Conservation (phyloP, 257 asterid species). For the Oldenlandia corymbosa region DNA sequence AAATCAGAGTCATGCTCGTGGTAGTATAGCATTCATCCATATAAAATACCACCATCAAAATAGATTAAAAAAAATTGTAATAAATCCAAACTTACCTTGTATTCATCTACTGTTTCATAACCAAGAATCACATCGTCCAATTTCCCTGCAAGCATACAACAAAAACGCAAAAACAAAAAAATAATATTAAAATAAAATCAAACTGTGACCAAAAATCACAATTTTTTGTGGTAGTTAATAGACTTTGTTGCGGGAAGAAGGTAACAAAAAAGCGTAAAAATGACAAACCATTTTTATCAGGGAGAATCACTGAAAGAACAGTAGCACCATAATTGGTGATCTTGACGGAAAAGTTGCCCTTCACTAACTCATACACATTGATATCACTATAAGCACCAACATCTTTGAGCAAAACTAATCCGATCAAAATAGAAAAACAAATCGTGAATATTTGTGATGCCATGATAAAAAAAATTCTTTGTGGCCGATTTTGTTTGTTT, state of each 20-base stretch:
- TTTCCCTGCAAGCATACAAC: conserved; percentile 42
- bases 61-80: too few species aligned
- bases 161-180: neutral
- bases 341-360: conserved; percentile 41
- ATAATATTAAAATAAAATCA: too few species aligned
- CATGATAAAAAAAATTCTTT: conserved; percentile 33
- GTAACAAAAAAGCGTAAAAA: too few species aligned
- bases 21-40: too few species aligned
- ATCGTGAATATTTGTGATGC: conserved; percentile 1
- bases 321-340: conserved; percentile 79
- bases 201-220: neutral
- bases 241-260: too few species aligned
- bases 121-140: conserved; percentile 78
- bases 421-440: conserved; percentile 20
- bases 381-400: conserved; percentile 23
- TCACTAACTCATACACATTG: conserved; percentile 42
- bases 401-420: conserved; percentile 3
- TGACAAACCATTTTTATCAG: conserved; percentile 55
- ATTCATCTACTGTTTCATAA: conserved; percentile 45
- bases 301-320: conserved; percentile 49
- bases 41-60: too few species aligned
- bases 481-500: too few species aligned
- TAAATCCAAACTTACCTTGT: conserved; percentile 71
- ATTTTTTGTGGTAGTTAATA: too few species aligned
- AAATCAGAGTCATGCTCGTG: too few species aligned